Percentiles rank a stretch among this genome's conserved stretches.
Evolutionary conservation across 1,284 basidiomycete genomes (phyloP).

Genomic region (Stygiomarasmius scandens): DNA sequence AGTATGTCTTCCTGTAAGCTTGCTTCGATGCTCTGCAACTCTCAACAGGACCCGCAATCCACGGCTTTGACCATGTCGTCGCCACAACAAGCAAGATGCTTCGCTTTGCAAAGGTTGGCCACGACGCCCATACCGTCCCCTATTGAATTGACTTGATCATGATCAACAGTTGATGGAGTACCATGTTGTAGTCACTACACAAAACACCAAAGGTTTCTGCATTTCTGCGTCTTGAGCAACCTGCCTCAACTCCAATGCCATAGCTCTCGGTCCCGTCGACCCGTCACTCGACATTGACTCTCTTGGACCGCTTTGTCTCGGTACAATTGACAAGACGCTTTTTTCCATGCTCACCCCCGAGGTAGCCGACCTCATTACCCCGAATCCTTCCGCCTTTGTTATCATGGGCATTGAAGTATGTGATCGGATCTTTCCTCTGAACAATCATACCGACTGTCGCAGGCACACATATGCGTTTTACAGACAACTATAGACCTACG

Average conservation of each 20-base stretch:
- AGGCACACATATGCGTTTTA: slow-evolving; percentile 89
- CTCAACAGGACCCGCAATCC: slow-evolving; percentile 53
- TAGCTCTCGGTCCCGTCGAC: slow-evolving; percentile 76
- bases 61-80: slow-evolving; percentile 73
- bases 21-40: slow-evolving; percentile 5
- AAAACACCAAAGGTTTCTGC: slow-evolving; percentile 73
- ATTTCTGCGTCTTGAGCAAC: slow-evolving; percentile 3
- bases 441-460: slow-evolving; percentile 1
- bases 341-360: slow-evolving; percentile 86
- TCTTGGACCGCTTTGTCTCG: slow-evolving; percentile 61
- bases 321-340: slow-evolving; percentile 68
- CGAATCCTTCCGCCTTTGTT: slow-evolving; percentile 61
- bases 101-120: slow-evolving; percentile 68
- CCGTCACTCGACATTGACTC: slow-evolving; percentile 63
- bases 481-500: slow-evolving; percentile 76
- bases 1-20: slow-evolving; percentile 44
- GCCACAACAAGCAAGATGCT: slow-evolving; percentile 74
- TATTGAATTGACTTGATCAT: background rate
- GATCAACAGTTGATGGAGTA: slow-evolving; percentile 60
- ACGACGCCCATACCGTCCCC: background rate
- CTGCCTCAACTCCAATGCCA: slow-evolving; percentile 1
- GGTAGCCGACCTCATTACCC: slow-evolving; percentile 41
- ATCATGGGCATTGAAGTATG: slow-evolving; percentile 86
- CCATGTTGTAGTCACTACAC: slow-evolving; percentile 80
- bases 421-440: slow-evolving; percentile 5